Percentiles rank a stretch among this genome's conserved stretches.
These are phyloP conservation scores for Luffa aegyptiaca DNA, from an alignment of 306 rosid species.

Conservation along the genomic window DNA sequence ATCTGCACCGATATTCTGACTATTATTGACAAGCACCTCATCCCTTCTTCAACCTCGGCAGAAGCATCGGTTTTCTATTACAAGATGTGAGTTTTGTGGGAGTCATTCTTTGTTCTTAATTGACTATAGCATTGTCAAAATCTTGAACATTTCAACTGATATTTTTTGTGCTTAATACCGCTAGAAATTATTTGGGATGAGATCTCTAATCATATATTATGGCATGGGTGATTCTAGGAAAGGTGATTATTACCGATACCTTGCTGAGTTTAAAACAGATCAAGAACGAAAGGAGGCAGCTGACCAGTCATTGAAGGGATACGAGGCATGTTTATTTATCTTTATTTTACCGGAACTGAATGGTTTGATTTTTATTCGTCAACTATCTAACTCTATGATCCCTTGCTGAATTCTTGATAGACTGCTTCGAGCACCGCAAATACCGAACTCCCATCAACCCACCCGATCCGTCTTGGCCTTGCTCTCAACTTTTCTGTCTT, in stretches of 20 bases:
- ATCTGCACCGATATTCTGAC: slow-evolving; percentile 78
- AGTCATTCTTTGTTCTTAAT: background rate
- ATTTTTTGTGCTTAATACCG: background rate
- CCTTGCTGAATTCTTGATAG: slow-evolving; percentile 25
- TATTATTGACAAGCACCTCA: slow-evolving; percentile 68
- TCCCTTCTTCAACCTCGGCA: slow-evolving; percentile 74
- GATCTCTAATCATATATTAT: background rate
- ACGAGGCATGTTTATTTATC: slow-evolving; percentile 45
- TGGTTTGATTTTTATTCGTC: slow-evolving; percentile 4
- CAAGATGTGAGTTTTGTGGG: slow-evolving; percentile 68
- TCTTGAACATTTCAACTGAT: background rate
- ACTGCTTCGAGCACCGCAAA: slow-evolving; percentile 83
- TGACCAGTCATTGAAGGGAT: slow-evolving; percentile 62
- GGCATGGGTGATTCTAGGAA: slow-evolving; percentile 37
- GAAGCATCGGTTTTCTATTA: slow-evolving; percentile 94
- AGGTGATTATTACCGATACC: slow-evolving; percentile 64
- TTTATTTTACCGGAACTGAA: slow-evolving; percentile 10
- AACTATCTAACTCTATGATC: slow-evolving; percentile 13
- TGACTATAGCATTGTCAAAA: background rate
- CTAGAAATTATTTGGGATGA: background rate
- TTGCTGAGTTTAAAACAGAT: slow-evolving; percentile 66
- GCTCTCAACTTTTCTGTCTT: slow-evolving; percentile 98
- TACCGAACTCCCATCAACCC: slow-evolving; percentile 90
- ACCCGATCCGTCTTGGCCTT: slow-evolving; percentile 95
- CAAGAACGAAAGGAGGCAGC: slow-evolving; percentile 71